Conservation (phyloP, 2,329 filamentous ascomycete species). For the Paracoccidioides lutzii region DNA sequence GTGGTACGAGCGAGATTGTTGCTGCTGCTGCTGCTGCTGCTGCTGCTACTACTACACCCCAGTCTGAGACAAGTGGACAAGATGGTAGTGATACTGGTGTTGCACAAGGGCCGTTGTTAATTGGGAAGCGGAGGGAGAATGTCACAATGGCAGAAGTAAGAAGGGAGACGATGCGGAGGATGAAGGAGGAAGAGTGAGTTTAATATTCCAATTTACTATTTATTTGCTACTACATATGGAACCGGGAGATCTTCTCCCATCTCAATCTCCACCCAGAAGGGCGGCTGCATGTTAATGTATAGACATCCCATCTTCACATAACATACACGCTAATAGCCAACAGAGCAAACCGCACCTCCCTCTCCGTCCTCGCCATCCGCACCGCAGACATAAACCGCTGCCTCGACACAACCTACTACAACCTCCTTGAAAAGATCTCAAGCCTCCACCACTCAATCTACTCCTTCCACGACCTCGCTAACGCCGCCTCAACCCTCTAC, state of each 20-base stretch:
- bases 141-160: slow-evolving; percentile 25
- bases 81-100: slow-evolving; percentile 14
- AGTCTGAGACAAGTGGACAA: slow-evolving; percentile 11
- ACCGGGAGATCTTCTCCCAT: no score
- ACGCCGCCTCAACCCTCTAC: slow-evolving; percentile 25
- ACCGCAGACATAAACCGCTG: slow-evolving; percentile 33
- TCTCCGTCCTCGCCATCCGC: slow-evolving; percentile 25
- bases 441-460: slow-evolving; percentile 28
- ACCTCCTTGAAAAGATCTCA: slow-evolving; percentile 33
- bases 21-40: not conserved
- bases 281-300: not conserved
- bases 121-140: slow-evolving; percentile 17
- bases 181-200: slow-evolving; percentile 60
- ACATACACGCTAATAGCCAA: not conserved
- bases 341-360: slow-evolving; percentile 18
- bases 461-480: slow-evolving; percentile 30
- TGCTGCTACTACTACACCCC: slow-evolving; percentile 11
- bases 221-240: not conserved
- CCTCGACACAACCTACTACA: slow-evolving; percentile 38
- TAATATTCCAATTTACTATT: slow-evolving; percentile 16
- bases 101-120: slow-evolving; percentile 12
- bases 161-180: slow-evolving; percentile 49
- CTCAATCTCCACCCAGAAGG: no score
- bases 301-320: not conserved
- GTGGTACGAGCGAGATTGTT: slow-evolving; percentile 5